Evolutionary conservation across 2,329 filamentous ascomycete species (phyloP).

Genomic region (Fusarium setosum): DNA sequence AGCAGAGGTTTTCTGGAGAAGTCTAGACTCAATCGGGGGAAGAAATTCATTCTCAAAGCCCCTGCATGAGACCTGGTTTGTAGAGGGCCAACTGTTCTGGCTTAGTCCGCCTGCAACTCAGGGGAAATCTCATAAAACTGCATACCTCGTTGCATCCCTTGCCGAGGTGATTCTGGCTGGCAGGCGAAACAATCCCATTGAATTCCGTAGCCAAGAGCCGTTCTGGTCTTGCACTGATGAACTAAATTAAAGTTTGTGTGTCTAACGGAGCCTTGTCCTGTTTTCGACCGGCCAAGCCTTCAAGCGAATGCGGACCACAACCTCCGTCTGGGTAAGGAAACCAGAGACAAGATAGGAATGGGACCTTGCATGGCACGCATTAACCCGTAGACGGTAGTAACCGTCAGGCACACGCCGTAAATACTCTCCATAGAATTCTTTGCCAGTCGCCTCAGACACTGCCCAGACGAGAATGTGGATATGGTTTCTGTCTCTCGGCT

Average conservation of each 20-base stretch:
- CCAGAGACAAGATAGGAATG: not conserved
- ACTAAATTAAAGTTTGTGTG: not conserved
- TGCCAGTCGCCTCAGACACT: not conserved
- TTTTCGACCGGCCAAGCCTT: not conserved
- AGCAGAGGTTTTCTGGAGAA: not conserved
- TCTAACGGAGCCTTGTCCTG: not conserved
- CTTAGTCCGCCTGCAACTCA: not conserved
- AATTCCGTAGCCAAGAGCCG: not conserved
- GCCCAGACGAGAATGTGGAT: not conserved
- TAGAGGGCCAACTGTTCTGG: not conserved
- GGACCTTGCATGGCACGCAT: not conserved
- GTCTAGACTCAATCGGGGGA: not conserved
- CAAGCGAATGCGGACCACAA: not conserved
- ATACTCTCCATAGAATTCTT: constrained; percentile 1
- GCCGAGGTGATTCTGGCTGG: not conserved
- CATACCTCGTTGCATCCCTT: not conserved
- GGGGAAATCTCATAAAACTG: not conserved
- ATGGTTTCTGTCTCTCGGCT: not conserved
- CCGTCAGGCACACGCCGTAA: not conserved
- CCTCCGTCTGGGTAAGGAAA: not conserved
- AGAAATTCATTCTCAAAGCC: constrained; percentile 4
- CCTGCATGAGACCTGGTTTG: constrained; percentile 1
- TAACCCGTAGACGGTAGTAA: too few relatives aligned
- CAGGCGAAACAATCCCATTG: constrained; percentile 11
- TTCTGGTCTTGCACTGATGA: not conserved